phyloP scores from a whole-genome alignment of 371 early-diverging fungal genomes.

The Circinella umbellata region DNA sequence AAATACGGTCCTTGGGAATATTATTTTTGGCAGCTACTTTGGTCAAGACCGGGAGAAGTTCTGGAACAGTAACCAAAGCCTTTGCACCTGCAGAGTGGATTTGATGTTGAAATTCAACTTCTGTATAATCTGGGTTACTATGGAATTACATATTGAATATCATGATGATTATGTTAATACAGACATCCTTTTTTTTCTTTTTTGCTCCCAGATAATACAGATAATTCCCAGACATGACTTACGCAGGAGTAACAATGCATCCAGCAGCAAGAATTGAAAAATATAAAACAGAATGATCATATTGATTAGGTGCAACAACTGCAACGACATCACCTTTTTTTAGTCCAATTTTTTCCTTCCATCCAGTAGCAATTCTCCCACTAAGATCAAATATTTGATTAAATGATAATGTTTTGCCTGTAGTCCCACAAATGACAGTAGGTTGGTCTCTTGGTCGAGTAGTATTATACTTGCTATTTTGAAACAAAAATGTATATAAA shows the following conservation, averaged over 20 bases:
- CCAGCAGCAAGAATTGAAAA: slow-evolving; percentile 46
- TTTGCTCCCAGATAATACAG: neutral
- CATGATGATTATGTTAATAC: neutral
- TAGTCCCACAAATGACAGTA: slow-evolving; percentile 65
- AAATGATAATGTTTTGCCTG: slow-evolving; percentile 62
- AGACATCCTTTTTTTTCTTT: neutral
- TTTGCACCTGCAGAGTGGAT: slow-evolving; percentile 69
- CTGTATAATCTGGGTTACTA: slow-evolving; percentile 48
- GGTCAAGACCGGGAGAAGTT: slow-evolving; percentile 43
- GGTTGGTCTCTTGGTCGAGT: slow-evolving; percentile 36
- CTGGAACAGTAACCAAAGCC: slow-evolving; percentile 54
- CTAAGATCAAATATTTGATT: slow-evolving; percentile 57
- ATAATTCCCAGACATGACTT: slow-evolving; percentile 4
- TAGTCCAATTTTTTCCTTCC: slow-evolving; percentile 61
- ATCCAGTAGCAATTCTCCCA: slow-evolving; percentile 65
- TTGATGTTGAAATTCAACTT: slow-evolving; percentile 74
- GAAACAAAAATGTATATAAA: slow-evolving; percentile 68
- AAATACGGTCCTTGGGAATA: slow-evolving; percentile 52
- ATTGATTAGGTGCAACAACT: slow-evolving; percentile 72
- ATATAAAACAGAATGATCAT: slow-evolving; percentile 44
- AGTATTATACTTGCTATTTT: slow-evolving; percentile 37
- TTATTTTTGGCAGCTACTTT: slow-evolving; percentile 54
- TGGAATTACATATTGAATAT: neutral
- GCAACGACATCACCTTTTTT: slow-evolving; percentile 75
- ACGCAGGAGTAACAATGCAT: slow-evolving; percentile 46